These are phyloP conservation scores for Nannochloropsis oceanica DNA, from an alignment of 108 stramenopile genomes.

Conservation along the genomic window DNA sequence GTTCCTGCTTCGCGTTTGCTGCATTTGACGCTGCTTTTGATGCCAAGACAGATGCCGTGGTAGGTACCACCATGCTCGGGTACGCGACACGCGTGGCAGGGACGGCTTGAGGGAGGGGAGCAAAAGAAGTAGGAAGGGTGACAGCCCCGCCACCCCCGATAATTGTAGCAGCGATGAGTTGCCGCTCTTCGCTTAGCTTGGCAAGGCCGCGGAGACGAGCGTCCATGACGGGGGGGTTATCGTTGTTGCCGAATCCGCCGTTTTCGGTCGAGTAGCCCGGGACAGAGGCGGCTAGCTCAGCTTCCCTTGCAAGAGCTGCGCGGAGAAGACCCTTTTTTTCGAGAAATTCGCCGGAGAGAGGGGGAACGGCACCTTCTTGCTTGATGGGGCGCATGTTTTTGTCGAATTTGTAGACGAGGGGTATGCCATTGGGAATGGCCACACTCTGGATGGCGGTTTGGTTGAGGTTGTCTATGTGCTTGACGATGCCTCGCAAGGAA, in stretches of 20 bases:
- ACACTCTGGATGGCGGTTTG: constrained; percentile 61
- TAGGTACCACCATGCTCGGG: neutral
- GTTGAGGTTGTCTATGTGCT: constrained; percentile 47
- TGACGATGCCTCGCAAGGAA: constrained; percentile 55
- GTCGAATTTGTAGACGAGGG: constrained; percentile 51
- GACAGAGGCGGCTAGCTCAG: constrained; percentile 45
- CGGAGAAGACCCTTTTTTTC: constrained; percentile 48
- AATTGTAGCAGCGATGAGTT: neutral
- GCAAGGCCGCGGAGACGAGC: neutral
- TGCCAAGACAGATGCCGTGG: neutral
- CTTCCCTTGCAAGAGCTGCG: constrained; percentile 62
- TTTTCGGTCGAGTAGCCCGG: neutral
- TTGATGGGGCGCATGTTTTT: constrained; percentile 56
- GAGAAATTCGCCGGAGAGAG: neutral
- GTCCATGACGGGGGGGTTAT: neutral
- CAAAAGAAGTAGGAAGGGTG: neutral
- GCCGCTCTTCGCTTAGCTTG: neutral
- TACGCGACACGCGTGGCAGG: neutral
- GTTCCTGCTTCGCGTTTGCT: neutral
- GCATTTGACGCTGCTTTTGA: neutral
- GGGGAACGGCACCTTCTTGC: constrained; percentile 11
- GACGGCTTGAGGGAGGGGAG: neutral
- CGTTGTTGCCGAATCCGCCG: neutral
- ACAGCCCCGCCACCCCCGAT: neutral
- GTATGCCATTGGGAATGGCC: constrained; percentile 56